Percentiles rank a stretch among this genome's conserved stretches.
phyloP scores from a whole-genome alignment of 306 rosid species.

The Dryas alaskensis region DNA sequence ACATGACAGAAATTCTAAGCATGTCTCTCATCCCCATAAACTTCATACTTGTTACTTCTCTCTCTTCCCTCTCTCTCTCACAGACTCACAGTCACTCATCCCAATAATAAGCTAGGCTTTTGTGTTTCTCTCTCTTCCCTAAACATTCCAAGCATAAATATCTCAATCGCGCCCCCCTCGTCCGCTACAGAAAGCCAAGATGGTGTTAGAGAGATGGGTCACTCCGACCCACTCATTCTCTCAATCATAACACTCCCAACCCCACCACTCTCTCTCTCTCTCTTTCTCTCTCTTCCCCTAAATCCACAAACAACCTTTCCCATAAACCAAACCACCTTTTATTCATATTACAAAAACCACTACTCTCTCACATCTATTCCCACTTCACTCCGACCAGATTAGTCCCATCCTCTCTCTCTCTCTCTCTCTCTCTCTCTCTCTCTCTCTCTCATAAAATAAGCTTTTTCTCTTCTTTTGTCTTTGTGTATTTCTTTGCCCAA shows the following conservation, averaged over 20 bases:
- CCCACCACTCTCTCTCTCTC: conserved; percentile 29
- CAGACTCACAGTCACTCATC: too few species aligned
- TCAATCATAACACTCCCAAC: conserved; percentile 63
- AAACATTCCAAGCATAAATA: conserved; percentile 41
- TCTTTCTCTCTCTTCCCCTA: conserved; percentile 17
- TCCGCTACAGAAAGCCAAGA: conserved; percentile 75
- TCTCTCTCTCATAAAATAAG: conserved; percentile 17
- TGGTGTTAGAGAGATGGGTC: conserved; percentile 40
- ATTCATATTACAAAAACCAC: conserved; percentile 36
- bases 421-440: conserved; percentile 30
- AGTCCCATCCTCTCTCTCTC: conserved; percentile 65
- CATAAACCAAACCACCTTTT: conserved; percentile 46
- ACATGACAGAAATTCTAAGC: conserved; percentile 1
- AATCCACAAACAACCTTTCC: conserved; percentile 42
- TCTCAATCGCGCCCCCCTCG: conserved; percentile 66
- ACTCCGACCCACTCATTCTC: conserved; percentile 93
- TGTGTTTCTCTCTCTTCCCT: background rate
- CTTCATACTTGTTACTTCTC: background rate
- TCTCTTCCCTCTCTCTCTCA: background rate
- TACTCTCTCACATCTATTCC: conserved; percentile 29
- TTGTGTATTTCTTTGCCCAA: conserved; percentile 21
- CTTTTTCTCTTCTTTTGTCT: conserved; percentile 9
- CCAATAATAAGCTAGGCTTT: too few species aligned
- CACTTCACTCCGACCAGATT: conserved; percentile 69
- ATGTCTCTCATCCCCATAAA: background rate